A percentile compares a stretch with the other conserved stretches of the same genome.
Evolutionary conservation across 1,284 basidiomycete species (phyloP).

Genomic region (Irpex rosettiformis): DNA sequence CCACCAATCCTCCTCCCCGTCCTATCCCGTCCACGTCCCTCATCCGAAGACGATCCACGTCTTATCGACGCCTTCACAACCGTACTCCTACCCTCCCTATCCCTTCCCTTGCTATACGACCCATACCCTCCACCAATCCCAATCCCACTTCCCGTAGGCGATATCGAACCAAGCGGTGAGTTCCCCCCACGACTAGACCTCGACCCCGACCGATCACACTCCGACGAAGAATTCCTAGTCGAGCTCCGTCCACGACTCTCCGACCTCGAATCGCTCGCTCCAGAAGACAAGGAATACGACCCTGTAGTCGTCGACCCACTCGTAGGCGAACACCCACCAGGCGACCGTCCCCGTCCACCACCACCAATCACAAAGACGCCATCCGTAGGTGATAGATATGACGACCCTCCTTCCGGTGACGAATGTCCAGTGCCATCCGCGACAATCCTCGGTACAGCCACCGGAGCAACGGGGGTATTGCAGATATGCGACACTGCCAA

Average conservation of each 20-base stretch:
- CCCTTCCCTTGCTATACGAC: conserved; percentile 25
- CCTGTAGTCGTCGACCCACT: conserved; percentile 32
- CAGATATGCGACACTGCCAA: conserved; percentile 11
- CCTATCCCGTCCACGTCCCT: conserved; percentile 39
- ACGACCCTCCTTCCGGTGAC: conserved; percentile 13
- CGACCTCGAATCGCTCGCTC: conserved; percentile 28
- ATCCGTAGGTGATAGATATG: conserved; percentile 26
- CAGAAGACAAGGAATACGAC: conserved; percentile 21
- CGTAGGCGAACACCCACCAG: conserved; percentile 21
- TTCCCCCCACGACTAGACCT: conserved; percentile 31
- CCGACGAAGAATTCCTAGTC: conserved; percentile 47
- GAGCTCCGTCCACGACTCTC: conserved; percentile 47
- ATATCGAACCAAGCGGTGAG: conserved; percentile 56
- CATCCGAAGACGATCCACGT: conserved; percentile 18
- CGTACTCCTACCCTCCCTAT: conserved; percentile 13
- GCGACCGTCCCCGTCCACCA: conserved; percentile 22
- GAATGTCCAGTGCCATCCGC: conserved; percentile 10
- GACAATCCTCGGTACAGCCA: conserved; percentile 14
- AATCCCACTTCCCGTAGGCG: conserved; percentile 46
- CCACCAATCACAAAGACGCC: conserved; percentile 1
- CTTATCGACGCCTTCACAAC: conserved; percentile 8
- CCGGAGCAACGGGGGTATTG: conserved; percentile 8
- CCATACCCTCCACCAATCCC: conserved; percentile 33
- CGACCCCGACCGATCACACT: conserved; percentile 40
- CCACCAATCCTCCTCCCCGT: conserved; percentile 41